phyloP scores from a whole-genome alignment of 805 yeast genomes.

The Saccharomycopsis synnaedendra region DNA sequence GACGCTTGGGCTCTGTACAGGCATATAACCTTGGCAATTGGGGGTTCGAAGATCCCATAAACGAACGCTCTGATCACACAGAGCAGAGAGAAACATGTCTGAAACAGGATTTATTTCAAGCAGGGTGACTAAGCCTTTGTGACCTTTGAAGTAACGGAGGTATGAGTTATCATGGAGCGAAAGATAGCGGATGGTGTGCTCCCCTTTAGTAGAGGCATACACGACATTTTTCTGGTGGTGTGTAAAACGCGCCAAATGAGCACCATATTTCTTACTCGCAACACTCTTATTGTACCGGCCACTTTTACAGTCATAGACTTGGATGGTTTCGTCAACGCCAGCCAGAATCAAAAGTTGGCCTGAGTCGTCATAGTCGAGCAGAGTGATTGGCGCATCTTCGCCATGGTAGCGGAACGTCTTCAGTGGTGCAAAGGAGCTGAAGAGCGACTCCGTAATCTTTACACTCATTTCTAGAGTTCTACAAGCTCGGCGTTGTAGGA shows the following conservation, averaged over 20 bases:
- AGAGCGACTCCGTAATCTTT: constrained; percentile 21
- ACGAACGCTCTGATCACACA: constrained; percentile 70
- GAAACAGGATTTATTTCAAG: constrained; percentile 63
- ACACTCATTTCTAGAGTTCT: not conserved
- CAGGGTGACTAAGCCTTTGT: constrained; percentile 61
- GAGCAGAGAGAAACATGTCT: constrained; percentile 53
- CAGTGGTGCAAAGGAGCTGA: constrained; percentile 25
- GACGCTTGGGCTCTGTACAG: constrained; percentile 41
- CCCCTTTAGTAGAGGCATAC: constrained; percentile 75
- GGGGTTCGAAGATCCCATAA: constrained; percentile 78
- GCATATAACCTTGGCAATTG: constrained; percentile 50
- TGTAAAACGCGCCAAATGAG: constrained; percentile 76
- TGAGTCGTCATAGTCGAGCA: constrained; percentile 69
- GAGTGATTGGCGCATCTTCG: constrained; percentile 45
- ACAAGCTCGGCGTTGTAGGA: no score
- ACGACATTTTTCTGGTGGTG: constrained; percentile 62
- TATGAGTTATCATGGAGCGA: constrained; percentile 70
- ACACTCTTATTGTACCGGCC: constrained; percentile 63
- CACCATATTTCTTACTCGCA: constrained; percentile 85
- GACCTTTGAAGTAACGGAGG: constrained; percentile 81
- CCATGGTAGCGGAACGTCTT: constrained; percentile 41
- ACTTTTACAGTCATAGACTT: constrained; percentile 60
- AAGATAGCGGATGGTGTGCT: constrained; percentile 64
- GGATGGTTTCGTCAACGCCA: constrained; percentile 74
- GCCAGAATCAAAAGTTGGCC: constrained; percentile 71